These are phyloP conservation scores for Chaetomidium leptoderma DNA, from an alignment of 495 filamentous ascomycete species.

Conservation along the genomic window DNA sequence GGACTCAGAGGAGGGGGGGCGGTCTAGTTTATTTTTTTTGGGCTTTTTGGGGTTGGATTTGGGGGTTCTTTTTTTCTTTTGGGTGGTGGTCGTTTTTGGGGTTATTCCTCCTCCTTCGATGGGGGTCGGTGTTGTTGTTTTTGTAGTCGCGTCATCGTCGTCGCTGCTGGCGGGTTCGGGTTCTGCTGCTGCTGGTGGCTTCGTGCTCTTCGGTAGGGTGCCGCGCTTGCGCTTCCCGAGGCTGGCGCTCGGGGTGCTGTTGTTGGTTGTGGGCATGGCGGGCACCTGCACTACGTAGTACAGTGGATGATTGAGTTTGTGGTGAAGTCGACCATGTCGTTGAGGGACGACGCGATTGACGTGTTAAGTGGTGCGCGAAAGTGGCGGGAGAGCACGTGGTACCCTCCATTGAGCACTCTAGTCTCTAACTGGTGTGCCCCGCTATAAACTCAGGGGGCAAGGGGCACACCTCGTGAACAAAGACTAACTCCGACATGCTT, in stretches of 20 bases:
- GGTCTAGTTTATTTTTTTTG: not conserved
- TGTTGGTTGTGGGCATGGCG: not conserved
- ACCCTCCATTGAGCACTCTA: no score
- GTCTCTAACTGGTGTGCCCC: not conserved
- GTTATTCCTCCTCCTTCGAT: not conserved
- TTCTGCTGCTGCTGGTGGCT: not conserved
- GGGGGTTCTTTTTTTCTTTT: not conserved
- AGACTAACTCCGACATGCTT: not conserved
- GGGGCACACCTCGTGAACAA: no score
- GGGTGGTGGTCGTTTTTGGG: slow-evolving; percentile 2
- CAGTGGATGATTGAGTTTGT: not conserved
- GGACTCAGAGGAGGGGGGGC: no score
- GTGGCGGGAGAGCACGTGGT: slow-evolving; percentile 40
- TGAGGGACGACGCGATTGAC: not conserved
- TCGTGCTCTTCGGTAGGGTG: not conserved
- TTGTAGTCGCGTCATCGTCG: no score
- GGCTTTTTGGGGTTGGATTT: not conserved
- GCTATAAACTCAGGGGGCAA: not conserved
- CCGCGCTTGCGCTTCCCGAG: slow-evolving; percentile 20
- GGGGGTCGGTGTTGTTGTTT: not conserved
- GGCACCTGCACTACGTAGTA: not conserved
- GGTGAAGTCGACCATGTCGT: not conserved
- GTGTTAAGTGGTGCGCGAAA: slow-evolving; percentile 33
- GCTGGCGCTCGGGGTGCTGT: not conserved
- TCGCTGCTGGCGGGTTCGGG: not conserved